phyloP scores from a whole-genome alignment of 176 grass and related monocot species.

The Bonia amplexicaulis region DNA sequence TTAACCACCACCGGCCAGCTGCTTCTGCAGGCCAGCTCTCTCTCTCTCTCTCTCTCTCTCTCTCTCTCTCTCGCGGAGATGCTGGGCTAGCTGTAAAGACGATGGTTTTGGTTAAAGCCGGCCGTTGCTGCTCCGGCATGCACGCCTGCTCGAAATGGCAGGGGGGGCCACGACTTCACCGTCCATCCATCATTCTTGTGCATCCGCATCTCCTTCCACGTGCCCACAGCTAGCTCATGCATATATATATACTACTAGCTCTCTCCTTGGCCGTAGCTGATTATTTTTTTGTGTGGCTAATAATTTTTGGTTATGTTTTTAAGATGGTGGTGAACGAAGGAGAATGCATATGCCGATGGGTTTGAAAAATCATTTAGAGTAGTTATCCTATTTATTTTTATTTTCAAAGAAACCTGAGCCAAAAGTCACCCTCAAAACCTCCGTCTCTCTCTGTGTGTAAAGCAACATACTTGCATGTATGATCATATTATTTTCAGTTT shows the following conservation, averaged over 20 bases:
- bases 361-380: too few species aligned
- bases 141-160: slow-evolving; percentile 33
- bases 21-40: background rate
- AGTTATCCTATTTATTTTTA: too few species aligned
- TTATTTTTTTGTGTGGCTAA: too few species aligned
- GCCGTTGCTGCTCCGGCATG: background rate
- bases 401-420: too few species aligned
- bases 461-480: background rate
- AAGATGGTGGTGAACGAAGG: fast-evolving
- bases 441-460: background rate
- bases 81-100: slow-evolving; percentile 44
- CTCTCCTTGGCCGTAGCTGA: too few species aligned
- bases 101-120: slow-evolving; percentile 34
- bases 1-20: background rate
- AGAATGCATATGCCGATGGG: too few species aligned
- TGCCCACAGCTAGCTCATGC: slow-evolving; percentile 3
- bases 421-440: too few species aligned
- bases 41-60: background rate
- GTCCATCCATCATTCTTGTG: slow-evolving; percentile 34
- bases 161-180: slow-evolving; percentile 54
- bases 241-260: background rate
- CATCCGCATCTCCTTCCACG: slow-evolving; percentile 32
- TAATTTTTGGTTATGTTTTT: too few species aligned
- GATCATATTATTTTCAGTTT: too few species aligned
- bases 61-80: background rate